Percentiles rank a stretch among this genome's conserved stretches.
These are phyloP conservation scores for Brasenia schreberi DNA, from an alignment of 164 flowering plant species.

Conservation along the genomic window DNA sequence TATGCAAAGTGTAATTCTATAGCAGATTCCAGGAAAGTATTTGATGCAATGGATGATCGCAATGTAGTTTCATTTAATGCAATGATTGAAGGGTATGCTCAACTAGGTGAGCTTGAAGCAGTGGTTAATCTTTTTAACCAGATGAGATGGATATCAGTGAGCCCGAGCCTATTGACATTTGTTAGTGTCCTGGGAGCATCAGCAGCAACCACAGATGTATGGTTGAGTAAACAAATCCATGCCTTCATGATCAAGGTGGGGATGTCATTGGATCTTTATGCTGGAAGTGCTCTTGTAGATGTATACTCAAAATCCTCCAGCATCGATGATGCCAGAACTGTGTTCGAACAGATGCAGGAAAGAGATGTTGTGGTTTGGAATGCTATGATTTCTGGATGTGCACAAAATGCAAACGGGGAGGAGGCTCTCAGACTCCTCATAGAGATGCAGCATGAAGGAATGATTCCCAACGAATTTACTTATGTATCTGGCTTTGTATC, in stretches of 20 bases:
- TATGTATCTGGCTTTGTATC: conserved; percentile 52
- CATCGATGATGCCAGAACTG: conserved; percentile 38
- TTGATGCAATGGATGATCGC: conserved; percentile 21
- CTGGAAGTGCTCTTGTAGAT: conserved; percentile 60
- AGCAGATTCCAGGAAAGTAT: conserved; percentile 35
- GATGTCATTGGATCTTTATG: conserved; percentile 34
- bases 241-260: conserved; percentile 40
- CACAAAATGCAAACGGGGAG: conserved; percentile 40
- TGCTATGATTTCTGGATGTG: conserved; percentile 56
- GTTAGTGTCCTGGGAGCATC: conserved; percentile 59
- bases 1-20: conserved; percentile 52
- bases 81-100: conserved; percentile 67
- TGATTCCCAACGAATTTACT: conserved; percentile 46
- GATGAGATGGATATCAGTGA: conserved; percentile 32
- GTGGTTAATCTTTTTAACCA: conserved; percentile 37
- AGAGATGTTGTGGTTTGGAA: conserved; percentile 69
- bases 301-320: conserved; percentile 54
- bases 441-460: conserved; percentile 21
- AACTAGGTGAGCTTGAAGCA: conserved; percentile 24
- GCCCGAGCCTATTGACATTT: conserved; percentile 51
- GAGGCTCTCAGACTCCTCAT: conserved; percentile 42
- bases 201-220: conserved; percentile 25
- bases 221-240: conserved; percentile 51
- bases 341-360: conserved; percentile 49
- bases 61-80: conserved; percentile 57